Evolutionary conservation across 75 land plant genomes (phyloP), one percentile per base, ranked within the genome.

Genomic region (Picea sitchensis): DNA sequence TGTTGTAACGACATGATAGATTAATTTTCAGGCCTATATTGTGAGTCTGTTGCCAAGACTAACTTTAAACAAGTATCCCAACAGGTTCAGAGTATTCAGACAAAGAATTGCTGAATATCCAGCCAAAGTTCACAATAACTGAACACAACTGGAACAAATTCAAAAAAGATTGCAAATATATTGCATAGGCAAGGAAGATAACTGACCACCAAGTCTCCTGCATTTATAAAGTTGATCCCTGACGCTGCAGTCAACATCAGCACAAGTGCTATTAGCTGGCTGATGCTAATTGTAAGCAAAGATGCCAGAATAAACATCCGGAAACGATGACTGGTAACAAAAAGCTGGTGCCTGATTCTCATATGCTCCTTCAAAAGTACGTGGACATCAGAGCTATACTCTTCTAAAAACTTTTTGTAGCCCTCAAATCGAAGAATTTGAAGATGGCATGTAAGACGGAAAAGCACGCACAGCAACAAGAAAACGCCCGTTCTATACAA

Each of bases 371-470:
- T n/a, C 36, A 91, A 82, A 17, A 93, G 85, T 31, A 21, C 59
- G 23, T 72, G 76, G 3, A 81, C 88, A 44, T 86, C 89, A 7
- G 81, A 41, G 30, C 26, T 65, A 34, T 78, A 63, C 65, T 77
- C 86, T 58, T 87, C 94, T 31, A 93, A 36, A 44, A 83, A 47
- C 79, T 80, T 84, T 65, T 79, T 77, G 32, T 87, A 81, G 58
- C 87, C 92, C 54, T 88, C 86, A 54, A 93, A 83, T 78, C 92
- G 77, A 58, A 92, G 85, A 26, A 92, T 92, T 82, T 93, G 95
- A 14, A 92, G 87, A 79, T 89, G 83, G 79, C 95, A 92, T 34
- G 94, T 90, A 73, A 93, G 76, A 73, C 94, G 61, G 84, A 93
- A 93, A 68, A 92, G 82, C n/a, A 90, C 84, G 71, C 94, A 93